Base-by-base conservation (phyloP, 2,329 filamentous ascomycete species). In the Fusarium haematococcum region DNA sequence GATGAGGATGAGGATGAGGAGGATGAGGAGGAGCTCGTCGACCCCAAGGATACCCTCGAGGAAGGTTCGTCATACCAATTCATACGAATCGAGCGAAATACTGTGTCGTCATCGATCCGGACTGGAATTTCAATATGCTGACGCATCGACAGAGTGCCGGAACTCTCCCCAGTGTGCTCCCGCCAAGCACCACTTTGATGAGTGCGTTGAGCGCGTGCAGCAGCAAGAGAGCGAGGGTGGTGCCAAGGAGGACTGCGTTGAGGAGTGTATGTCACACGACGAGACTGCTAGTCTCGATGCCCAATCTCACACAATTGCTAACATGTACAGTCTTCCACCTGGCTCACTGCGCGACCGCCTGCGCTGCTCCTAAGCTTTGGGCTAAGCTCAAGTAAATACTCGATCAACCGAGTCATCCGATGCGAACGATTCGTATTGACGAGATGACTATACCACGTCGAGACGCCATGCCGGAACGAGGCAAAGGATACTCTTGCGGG, bases 351-450 rank as follows among this genome's bases (percentile, higher is more conserved):
- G 95, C 96, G 75, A 94, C 91, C 81, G 88, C 93, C 83, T 99
- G 97, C 84, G 96, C 97, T 74, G 97, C 97, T 65, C 95, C 96
- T 81, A 98, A 98, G 92, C 93, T 99, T 81, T 99, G 95, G 91
- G 90, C 92, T 77, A 88, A 92, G 86, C 93, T 98, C 84, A 97
- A 96, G 91, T 98, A 97, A 90, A 87, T 41, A 63, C 65, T 65
- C 62, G 57, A 63, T 45, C 63, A 60, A 65, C 69, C 54, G 50
- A 59, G 61, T 66, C 65, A 70, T 73, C 64, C 67, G 68, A 73
- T 48, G 60, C 71, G 67, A 74, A 54, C 75, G 68, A 73, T 67
- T 65, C 63, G 65, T 69, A 66, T 60, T 72, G 75, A 77, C 70
- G 69, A 73, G 73, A 77, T 76, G 73, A 68, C 54, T 62, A 74